Evolutionary conservation across 495 filamentous ascomycete species (phyloP).

Genomic region (Gamarada debralockiae): DNA sequence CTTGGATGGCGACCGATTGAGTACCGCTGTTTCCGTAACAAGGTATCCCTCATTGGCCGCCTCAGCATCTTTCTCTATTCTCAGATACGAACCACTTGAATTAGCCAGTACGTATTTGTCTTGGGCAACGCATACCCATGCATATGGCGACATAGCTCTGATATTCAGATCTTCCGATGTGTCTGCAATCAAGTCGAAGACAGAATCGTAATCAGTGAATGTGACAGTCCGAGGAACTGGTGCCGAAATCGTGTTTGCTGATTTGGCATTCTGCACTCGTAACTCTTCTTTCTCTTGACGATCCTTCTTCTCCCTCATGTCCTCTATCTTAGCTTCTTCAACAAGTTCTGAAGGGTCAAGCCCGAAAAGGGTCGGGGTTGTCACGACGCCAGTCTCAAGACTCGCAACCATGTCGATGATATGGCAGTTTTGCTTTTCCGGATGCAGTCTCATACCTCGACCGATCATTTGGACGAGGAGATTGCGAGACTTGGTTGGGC

Average conservation of each 20-base stretch:
- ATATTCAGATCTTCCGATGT: conserved; percentile 73
- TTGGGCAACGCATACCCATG: conserved; percentile 75
- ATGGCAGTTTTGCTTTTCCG: conserved; percentile 85
- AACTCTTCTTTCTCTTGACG: conserved; percentile 35
- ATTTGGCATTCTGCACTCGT: conserved; percentile 20
- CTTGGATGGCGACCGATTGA: conserved; percentile 7
- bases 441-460: conserved; percentile 77
- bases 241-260: neutral
- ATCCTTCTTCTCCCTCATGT: conserved; percentile 51
- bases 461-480: conserved; percentile 97
- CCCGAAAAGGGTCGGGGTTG: conserved; percentile 89
- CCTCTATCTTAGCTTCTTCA: conserved; percentile 50
- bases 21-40: conserved; percentile 25
- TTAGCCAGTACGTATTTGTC: conserved; percentile 62
- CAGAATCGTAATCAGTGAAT: conserved; percentile 86
- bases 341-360: conserved; percentile 83
- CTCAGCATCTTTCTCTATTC: conserved; percentile 48
- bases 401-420: conserved; percentile 94
- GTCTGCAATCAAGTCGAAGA: conserved; percentile 86
- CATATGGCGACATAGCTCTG: conserved; percentile 61
- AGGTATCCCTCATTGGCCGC: conserved; percentile 7
- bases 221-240: conserved; percentile 38
- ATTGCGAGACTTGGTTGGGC: conserved; percentile 87
- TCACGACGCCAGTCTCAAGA: conserved; percentile 75
- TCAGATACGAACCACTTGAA: conserved; percentile 53